These are phyloP conservation scores for Tolypocladium paradoxum DNA, from an alignment of 2,329 filamentous ascomycete species.

Conservation along the genomic window DNA sequence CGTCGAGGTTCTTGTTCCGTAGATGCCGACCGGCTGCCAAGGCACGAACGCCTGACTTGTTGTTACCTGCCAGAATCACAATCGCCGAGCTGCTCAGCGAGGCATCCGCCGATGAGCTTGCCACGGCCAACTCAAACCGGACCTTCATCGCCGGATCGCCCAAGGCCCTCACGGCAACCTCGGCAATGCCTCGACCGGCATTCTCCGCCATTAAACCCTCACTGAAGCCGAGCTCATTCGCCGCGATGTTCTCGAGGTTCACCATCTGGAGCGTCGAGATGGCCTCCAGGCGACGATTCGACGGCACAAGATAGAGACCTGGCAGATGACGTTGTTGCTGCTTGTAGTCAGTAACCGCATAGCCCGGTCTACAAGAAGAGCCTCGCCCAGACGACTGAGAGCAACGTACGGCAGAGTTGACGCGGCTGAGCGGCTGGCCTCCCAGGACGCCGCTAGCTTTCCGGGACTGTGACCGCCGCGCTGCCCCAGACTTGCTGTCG, in stretches of 20 bases:
- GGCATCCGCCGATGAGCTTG: conserved; percentile 17
- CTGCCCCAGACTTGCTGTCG: conserved; percentile 40
- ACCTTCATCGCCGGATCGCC: conserved; percentile 49
- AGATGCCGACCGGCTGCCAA: conserved; percentile 80
- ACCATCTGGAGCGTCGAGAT: conserved; percentile 75
- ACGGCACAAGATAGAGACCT: conserved; percentile 43
- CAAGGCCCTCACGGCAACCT: conserved; percentile 64
- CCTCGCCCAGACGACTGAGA: conserved; percentile 17
- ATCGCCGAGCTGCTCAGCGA: conserved; percentile 28
- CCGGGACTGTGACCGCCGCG: conserved; percentile 43
- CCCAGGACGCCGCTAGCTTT: conserved; percentile 37
- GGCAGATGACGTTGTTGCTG: conserved; percentile 26
- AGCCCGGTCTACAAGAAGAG: conserved; percentile 18
- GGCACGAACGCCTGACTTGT: conserved; percentile 75
- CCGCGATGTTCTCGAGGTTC: conserved; percentile 83
- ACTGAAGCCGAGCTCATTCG: conserved; percentile 74
- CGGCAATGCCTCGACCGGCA: conserved; percentile 76
- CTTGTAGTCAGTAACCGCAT: conserved; percentile 20
- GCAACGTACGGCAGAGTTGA: conserved; percentile 35
- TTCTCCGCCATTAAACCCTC: conserved; percentile 91
- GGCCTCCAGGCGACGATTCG: conserved; percentile 47
- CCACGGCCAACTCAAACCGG: conserved; percentile 34
- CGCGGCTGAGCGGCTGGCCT: conserved; percentile 32
- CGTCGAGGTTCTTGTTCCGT: conserved; percentile 68
- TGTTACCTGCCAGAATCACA: conserved; percentile 88